Evolutionary conservation across 306 rosid species (phyloP), one percentile per base, ranked within the genome.

Genomic region (Cotoneaster glaucophyllus): DNA sequence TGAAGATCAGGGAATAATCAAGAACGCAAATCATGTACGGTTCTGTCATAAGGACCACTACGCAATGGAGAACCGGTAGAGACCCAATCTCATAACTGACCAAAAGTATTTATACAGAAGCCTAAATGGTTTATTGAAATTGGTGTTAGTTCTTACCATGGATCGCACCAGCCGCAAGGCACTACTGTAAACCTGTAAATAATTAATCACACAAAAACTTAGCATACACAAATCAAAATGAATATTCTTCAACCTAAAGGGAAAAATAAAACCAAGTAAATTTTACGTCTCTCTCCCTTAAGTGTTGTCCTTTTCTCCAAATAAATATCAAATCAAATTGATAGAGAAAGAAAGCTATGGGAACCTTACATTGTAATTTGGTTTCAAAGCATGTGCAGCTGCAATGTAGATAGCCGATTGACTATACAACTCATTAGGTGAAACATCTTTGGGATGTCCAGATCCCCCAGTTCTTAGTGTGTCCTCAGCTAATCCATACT

Each of bases 401-500:
- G 98, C 97, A 81, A 96, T 96, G 84, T 96, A 92, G 81, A 96
- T 95, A 29, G 99, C 99, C 58, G 99, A 96, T 85, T 96, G 99
- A 87, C 99, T 90, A 88, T 96, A 96, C 84, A 92, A 53, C 79
- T 96, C 99, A 84, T 92, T 85, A 25, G 99, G 93, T 45, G 97
- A 87, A 86, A 88, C 93, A 63, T 95, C 97, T 82, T 92, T 91
- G 54, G 84, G 77, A 86, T 31, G 80, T 24, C 82, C 79, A 0
- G 88, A 84, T 68, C 89, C 97, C 73, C 99, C 99, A 59, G 93
- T 88, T 85, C 99, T 85, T 82, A 92, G 85, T 71, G 99, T 96
- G 88, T 96, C 99, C 89, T 96, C 99, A 8, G 99, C 99, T 80
- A 96, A 83, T 80, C 99, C 99, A 48, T 96, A 96, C 99, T 96